These are phyloP conservation scores for Diplodia scrobiculata DNA, from an alignment of 2,329 filamentous ascomycete genomes.

Conservation along the genomic window DNA sequence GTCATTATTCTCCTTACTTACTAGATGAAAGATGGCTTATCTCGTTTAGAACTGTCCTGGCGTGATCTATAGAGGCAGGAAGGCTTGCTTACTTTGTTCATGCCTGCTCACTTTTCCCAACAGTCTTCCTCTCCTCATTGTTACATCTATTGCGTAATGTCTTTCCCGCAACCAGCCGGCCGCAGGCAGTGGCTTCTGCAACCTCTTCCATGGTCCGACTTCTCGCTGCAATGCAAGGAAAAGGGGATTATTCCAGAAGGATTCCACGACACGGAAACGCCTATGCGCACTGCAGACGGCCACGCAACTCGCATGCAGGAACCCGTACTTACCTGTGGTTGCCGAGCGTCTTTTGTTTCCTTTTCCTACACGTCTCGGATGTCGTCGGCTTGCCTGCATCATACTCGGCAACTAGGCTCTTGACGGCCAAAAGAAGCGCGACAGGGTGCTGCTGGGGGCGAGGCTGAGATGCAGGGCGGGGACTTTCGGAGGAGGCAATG, in stretches of 20 bases:
- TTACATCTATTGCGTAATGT: neutral
- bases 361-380: too few relatives aligned
- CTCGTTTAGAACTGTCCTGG: neutral
- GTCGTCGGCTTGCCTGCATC: neutral
- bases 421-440: neutral
- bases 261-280: conserved; percentile 18
- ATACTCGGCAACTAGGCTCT: neutral
- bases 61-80: conserved; percentile 1
- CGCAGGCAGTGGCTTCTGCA: neutral
- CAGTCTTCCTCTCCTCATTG: neutral
- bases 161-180: neutral
- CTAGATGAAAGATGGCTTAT: conserved; percentile 2
- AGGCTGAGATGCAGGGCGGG: too few relatives aligned
- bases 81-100: neutral
- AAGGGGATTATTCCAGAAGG: conserved; percentile 3
- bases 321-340: neutral
- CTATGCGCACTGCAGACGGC: neutral
- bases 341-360: neutral
- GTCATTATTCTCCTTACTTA: neutral
- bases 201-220: neutral
- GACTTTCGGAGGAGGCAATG: too few relatives aligned
- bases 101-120: neutral
- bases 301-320: conserved; percentile 13
- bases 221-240: neutral
- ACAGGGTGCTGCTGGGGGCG: neutral